Evolutionary conservation across 2,329 filamentous ascomycete genomes (phyloP), one percentile per base, ranked within the genome.

Genomic region (Cladophialophora exuberans): DNA sequence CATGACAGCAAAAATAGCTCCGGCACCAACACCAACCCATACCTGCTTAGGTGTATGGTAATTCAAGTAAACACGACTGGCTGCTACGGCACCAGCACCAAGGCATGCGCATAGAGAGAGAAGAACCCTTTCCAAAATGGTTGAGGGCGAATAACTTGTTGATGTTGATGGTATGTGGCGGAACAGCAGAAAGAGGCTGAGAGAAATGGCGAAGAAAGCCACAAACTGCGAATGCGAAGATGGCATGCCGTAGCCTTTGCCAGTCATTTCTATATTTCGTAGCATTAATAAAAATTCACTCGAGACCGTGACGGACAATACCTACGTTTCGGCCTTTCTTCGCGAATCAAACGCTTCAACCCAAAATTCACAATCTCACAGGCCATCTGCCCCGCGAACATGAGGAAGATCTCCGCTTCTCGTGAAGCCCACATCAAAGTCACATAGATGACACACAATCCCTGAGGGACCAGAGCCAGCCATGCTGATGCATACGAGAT

Each of bases 221-320:
- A 93, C 88, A 70, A 97, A 99, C 76, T 99, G 94, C 6, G 94
- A 89, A 74, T 99, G 94, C 31, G 92, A 97, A 6, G 83, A 86
- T 9, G 94, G 94, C 95, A 99, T 99, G 65, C 94, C 95, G 69
- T 99, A 99, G 61, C 94, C 94, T 72, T 96, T 96, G 52, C 90
- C 83, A 67, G 92, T 85, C 78, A 86, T 84, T 72, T 83, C 83
- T 85, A 62, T 51, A 30, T 20, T 31, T 45, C 20, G 47, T 18
- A 35, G 35, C 11, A 39, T 30, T 18, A 38, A 42, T 30, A 22
- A 48, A 36, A 33, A n/a, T 22, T n/a, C 28, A 6, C 13, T 31
- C 7, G 28, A 6, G 28, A 6, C 7, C 28, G 18, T 13, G 45
- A 48, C 45, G 30, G 23, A 18, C 2, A 36, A 9, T 11, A 72